Base-by-base conservation (phyloP, 208 protist genomes). In the Leishmania tropica region DNA sequence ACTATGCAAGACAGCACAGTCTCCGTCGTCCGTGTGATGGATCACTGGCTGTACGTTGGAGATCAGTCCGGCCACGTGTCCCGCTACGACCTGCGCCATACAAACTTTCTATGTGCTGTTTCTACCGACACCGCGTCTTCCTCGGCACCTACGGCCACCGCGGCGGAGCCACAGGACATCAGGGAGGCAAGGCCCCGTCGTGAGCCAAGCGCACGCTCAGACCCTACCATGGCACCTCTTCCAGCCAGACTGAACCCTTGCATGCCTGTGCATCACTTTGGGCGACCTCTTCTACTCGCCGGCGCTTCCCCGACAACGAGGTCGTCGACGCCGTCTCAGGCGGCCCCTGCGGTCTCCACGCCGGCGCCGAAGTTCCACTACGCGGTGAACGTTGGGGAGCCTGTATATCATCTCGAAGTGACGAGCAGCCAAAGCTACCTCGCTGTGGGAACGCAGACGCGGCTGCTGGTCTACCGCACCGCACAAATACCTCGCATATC, bases 11-110 rank as follows among this genome's bases (percentile, higher is more conserved):
- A 58, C 51, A 76, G 24, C 40, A 80, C 78, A 1, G 62, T 85
- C 45, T 82, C 83, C 54, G 83, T 76, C 8, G 51, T 81, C 4
- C 83, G 72, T 31, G 6, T 85, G 5, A 68, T 82, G 17, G 83
- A 80, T 21, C 76, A 80, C 42, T 85, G 83, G 83, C 21, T 85
- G 40, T 85, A 85, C 67, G 54, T 85, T 28, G 78, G 78, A 2
- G 83, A 85, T 70, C 83, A 85, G 56, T 54, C 62, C 2, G 83
- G 83, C 40, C 72, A 80, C 65, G 73, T 85, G 21, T 58, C 83
- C 4, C 83, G 83, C 72, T 82, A 85, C 37, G 67, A 82, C 74
- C 74, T 85, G 28, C 83, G 78, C 24, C 51, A 71, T 37, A 45
- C 62, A 15, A 31, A 13, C 3, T 85, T 85, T 48, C 54, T 85